Conservation (phyloP, 2,329 filamentous ascomycete genomes). For the Thelonectria rubi region DNA sequence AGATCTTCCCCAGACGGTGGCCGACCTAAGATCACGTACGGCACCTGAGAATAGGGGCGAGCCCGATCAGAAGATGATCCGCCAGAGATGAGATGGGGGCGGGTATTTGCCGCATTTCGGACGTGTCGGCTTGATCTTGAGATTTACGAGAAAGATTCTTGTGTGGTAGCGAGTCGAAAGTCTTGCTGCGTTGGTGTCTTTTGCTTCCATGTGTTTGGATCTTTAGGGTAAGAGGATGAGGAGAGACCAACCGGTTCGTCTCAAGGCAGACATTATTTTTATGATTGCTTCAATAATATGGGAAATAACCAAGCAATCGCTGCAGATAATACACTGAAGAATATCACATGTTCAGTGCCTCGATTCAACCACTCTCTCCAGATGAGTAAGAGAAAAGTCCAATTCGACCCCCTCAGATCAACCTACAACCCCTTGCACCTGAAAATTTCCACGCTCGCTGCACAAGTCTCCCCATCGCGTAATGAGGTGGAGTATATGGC, state of each 20-base stretch:
- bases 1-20: not conserved
- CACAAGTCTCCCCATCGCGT: slow-evolving; percentile 4
- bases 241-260: too few species aligned
- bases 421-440: not conserved
- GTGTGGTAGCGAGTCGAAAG: too few species aligned
- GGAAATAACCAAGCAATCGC: too few species aligned
- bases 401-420: too few species aligned
- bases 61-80: not conserved
- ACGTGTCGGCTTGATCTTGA: not conserved
- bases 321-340: too few species aligned
- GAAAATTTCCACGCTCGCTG: not conserved
- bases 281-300: too few species aligned
- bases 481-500: slow-evolving; percentile 9
- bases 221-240: too few species aligned
- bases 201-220: not conserved
- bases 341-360: too few species aligned
- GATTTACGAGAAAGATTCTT: not conserved
- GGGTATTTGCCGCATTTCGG: not conserved
- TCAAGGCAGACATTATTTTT: too few species aligned
- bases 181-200: not conserved
- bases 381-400: too few species aligned
- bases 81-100: not conserved
- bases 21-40: not conserved
- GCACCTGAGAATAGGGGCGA: not conserved
- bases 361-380: too few species aligned